These are phyloP conservation scores for Trichoderma erinaceum DNA, from an alignment of 495 filamentous ascomycete species.

Conservation along the genomic window DNA sequence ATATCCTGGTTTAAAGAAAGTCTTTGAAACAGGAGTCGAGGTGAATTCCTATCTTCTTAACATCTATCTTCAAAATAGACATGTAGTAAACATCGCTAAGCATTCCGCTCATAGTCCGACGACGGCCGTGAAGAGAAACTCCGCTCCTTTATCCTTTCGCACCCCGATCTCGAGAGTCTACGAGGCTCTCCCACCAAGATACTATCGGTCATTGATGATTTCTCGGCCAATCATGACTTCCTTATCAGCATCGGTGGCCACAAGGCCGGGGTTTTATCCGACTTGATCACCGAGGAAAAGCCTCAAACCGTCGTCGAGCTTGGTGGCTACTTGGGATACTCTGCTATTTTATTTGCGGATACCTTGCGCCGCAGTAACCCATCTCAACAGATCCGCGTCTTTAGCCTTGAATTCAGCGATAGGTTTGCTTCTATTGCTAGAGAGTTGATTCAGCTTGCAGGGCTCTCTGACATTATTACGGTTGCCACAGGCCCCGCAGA, in stretches of 20 bases:
- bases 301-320: constrained; percentile 60
- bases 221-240: constrained; percentile 54
- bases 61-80: background rate
- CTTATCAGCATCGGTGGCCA: constrained; percentile 74
- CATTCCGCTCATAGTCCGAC: constrained; percentile 27
- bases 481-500: constrained; percentile 62
- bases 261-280: constrained; percentile 62
- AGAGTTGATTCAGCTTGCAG: constrained; percentile 60
- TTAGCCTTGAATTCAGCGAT: constrained; percentile 61
- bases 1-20: too few species aligned
- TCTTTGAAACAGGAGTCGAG: background rate
- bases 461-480: constrained; percentile 57
- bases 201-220: constrained; percentile 66
- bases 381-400: constrained; percentile 49
- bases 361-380: constrained; percentile 49
- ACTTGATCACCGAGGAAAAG: constrained; percentile 57
- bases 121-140: constrained; percentile 68
- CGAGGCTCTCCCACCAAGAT: constrained; percentile 57
- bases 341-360: constrained; percentile 62
- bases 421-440: constrained; percentile 61
- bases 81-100: background rate
- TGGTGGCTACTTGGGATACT: constrained; percentile 79
- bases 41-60: background rate
- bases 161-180: constrained; percentile 48
- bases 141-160: constrained; percentile 59